Evolutionary conservation across 1,284 basidiomycete species (phyloP), one percentile per base, ranked within the genome.

Genomic region (Rhodotorula sp.): DNA sequence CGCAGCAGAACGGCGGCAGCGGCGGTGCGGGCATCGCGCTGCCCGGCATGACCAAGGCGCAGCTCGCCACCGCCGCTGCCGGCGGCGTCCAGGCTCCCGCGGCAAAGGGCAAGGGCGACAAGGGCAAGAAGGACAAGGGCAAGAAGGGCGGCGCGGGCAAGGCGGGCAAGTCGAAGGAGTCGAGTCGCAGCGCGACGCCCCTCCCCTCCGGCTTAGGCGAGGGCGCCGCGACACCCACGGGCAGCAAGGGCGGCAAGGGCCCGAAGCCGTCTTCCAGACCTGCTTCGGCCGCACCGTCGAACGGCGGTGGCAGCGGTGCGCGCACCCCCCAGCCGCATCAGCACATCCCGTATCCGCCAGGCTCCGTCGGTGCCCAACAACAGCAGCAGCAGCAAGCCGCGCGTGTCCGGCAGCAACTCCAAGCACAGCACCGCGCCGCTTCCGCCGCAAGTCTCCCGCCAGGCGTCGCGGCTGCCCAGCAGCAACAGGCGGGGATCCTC

Each of bases 381-480:
- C 58, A 58, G 42, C 55, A 53, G 21, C 60, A 59, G 44, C 62
- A 54, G 19, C 42, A 58, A 27, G 61, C 49, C 4, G 42, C 64
- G 1, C 21, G 21, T 4, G 63, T 66, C 8, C 64, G 66, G 0
- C 64, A 68, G n/a, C 67, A 66, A 17, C 61, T 67, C 0, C 71
- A 72, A 42, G 61, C 61, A 7, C 67, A 66, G 44, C 71, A 72
- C 56, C 70, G 44, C 57, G 49, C 48, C 61, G 48, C 34, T 1
- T 9, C 58, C 17, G 17, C 58, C 7, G 17, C n/a, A 8, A 25
- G n/a, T n/a, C 45, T 25, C 45, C 58, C 44, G 12, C 44, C n/a
- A 2, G 42, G 12, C 10, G 25, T 52, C 21, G 41, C 55, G 5
- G 3, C 34, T 17, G 55, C 55, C 34, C 52, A 58, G 49, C 48